These are phyloP conservation scores for Vicia villosa DNA, from an alignment of 306 rosid species.

Conservation along the genomic window DNA sequence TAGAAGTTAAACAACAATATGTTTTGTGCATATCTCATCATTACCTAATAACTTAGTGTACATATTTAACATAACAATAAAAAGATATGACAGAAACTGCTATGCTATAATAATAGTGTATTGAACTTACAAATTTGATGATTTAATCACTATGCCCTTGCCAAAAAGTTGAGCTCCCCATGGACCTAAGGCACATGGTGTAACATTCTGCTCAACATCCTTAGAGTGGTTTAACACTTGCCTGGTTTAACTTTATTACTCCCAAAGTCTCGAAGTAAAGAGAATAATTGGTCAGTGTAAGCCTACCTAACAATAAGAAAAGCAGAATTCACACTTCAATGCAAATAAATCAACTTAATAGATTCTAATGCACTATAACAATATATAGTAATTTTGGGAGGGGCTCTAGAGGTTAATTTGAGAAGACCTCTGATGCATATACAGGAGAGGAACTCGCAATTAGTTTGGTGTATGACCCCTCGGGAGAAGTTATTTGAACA, in stretches of 20 bases:
- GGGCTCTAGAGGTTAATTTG: not conserved
- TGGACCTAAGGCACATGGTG: conserved; percentile 77
- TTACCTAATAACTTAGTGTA: too few species aligned
- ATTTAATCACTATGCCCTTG: conserved; percentile 74
- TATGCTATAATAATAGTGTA: not conserved
- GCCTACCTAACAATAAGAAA: too few species aligned
- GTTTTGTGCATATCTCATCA: too few species aligned
- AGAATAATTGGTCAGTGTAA: conserved; percentile 80
- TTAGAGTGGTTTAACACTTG: conserved; percentile 70
- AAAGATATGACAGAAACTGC: conserved; percentile 5
- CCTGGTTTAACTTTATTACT: conserved; percentile 64
- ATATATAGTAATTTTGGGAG: conserved; percentile 13
- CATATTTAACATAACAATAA: not conserved
- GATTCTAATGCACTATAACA: too few species aligned
- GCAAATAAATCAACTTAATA: too few species aligned
- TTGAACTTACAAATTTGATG: conserved; percentile 66
- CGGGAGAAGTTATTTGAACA: conserved; percentile 92
- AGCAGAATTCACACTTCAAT: too few species aligned
- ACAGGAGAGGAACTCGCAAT: conserved; percentile 82
- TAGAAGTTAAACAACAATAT: too few species aligned
- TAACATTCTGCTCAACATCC: conserved; percentile 57
- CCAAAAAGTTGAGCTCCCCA: conserved; percentile 96
- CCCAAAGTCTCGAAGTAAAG: conserved; percentile 94
- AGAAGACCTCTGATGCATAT: conserved; percentile 91
- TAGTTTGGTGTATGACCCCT: conserved; percentile 81